Evolutionary conservation across 2,329 filamentous ascomycete genomes (phyloP), one percentile per base, ranked within the genome.

Genomic region (Hypomyces perniciosus): DNA sequence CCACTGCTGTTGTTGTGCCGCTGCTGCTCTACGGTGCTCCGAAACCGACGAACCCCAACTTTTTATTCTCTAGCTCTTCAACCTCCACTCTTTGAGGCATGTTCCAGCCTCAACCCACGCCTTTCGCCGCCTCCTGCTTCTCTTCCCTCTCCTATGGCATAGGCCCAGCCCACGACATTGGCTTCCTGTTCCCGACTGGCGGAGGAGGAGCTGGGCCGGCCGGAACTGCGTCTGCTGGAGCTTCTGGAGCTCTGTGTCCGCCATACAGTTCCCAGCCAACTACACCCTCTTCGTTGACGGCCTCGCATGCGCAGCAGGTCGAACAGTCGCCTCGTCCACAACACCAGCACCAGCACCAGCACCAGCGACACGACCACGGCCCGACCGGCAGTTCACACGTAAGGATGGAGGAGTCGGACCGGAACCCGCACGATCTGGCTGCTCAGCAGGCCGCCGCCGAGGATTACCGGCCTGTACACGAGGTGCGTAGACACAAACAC

Each of bases 401-500:
- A 47, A 64, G 56, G 52, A 70, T 70, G 68, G 65, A 68, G 35
- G 65, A 64, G 12, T 61, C 64, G 46, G 57, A 59, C 26, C 58
- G 62, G 44, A 55, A 56, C 20, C 61, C 62, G 47, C 68, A 73
- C 56, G 77, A 77, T 55, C 67, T 82, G 48, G 74, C 72, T 38
- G 80, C 79, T 47, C 81, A 85, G 65, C 79, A 84, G 64, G 78
- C 77, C 43, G 75, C 81, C 30, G 81, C 81, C 8, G 70, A 76
- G 50, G 75, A 80, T 37, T 85, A 81, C 61, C 75, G 78, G 54
- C 79, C 80, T 6, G 68, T 75, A n/a, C 67, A 79, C 39, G 68
- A 79, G 69, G 81, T 83, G 68, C 61, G 73, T 62, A 49, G 26
- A 43, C 12, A 8, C 31, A 5, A 34, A 33, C 8, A 34, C 30